Conservation (phyloP, 2,329 filamentous ascomycete genomes). For the Diaporthe aspalathi region DNA sequence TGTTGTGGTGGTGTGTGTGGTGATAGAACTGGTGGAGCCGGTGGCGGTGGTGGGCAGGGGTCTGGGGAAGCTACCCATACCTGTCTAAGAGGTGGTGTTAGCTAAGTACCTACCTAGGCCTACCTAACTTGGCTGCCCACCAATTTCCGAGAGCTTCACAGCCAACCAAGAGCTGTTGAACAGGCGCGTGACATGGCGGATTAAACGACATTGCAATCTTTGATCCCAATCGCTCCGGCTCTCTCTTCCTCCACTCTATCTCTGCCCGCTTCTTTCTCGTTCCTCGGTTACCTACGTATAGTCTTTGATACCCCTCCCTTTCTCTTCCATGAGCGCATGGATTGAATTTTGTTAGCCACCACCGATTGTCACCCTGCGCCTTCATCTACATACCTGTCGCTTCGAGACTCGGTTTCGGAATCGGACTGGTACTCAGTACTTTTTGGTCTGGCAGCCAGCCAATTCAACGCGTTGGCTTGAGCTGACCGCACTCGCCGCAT, state of each 20-base stretch:
- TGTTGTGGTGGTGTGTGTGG: not conserved
- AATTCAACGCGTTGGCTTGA: too few species aligned
- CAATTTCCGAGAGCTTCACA: constrained; percentile 20
- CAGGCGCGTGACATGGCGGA: not conserved
- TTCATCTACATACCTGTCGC: too few species aligned
- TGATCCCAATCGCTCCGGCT: not conserved
- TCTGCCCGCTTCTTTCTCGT: too few species aligned
- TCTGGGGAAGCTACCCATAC: constrained; percentile 19
- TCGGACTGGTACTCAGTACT: too few species aligned
- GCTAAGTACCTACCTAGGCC: not conserved
- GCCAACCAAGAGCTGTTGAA: constrained; percentile 25
- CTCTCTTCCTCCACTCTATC: not conserved
- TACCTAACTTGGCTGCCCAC: not conserved
- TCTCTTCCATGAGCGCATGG: not conserved
- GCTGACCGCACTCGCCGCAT: too few species aligned
- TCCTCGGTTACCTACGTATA: not conserved
- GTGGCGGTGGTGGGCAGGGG: not conserved
- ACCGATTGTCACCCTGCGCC: too few species aligned
- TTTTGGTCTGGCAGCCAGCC: too few species aligned
- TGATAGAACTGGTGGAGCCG: too few species aligned
- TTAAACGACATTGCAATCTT: not conserved
- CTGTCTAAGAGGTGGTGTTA: not conserved
- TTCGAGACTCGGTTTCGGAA: too few species aligned
- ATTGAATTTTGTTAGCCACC: not conserved
- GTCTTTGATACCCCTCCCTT: not conserved